Base-by-base conservation (phyloP, 1,284 basidiomycete genomes). In the Leccinum subrobustum region DNA sequence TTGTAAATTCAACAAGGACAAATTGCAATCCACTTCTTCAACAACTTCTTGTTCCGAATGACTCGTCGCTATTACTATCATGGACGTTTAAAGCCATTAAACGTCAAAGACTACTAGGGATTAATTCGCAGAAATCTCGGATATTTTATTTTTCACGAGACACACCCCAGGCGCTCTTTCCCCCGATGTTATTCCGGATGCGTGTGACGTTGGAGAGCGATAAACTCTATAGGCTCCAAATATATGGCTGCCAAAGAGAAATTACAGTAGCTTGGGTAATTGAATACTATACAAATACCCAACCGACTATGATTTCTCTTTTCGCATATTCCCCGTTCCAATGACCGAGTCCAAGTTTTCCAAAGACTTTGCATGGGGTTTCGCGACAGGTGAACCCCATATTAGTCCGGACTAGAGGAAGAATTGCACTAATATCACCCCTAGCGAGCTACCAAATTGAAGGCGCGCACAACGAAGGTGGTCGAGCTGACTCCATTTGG, bases 401-500 rank as follows among this genome's bases (percentile, higher is more conserved):
- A 20, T 14, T 0, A 8, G 5, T 18, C 0, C 0, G 31, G 25
- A 23, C 18, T 18, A 27, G 27, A 12, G 16, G 25, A 23, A 52
- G 27, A 52, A 52, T 31, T 29, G 27, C 14, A 11, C 16, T 52
- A 3, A 53, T 0, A 53, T 53, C 12, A 16, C 29, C 52, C 16
- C 14, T 8, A 86, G 85, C 85, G 35, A 80, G 79, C 58, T 86
- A 84, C 72, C 85, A 91, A 76, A 88, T 89, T 59, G 88, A 90
- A 76, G 87, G 87, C 18, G 84, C 86, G 4, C 77, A 81, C 47
- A 71, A 79, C 56, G 77, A 74, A 16, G 83, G 85, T 60, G 84
- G 83, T 18, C 83, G 87, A 58, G 83, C 84, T 2, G 83, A 81
- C 61, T 88, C 86, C 20, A 84, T 88, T 67, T 92, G 91, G 89